Conservation (phyloP, 768 basidiomycete genomes). For the Leccinum disarticulatum region DNA sequence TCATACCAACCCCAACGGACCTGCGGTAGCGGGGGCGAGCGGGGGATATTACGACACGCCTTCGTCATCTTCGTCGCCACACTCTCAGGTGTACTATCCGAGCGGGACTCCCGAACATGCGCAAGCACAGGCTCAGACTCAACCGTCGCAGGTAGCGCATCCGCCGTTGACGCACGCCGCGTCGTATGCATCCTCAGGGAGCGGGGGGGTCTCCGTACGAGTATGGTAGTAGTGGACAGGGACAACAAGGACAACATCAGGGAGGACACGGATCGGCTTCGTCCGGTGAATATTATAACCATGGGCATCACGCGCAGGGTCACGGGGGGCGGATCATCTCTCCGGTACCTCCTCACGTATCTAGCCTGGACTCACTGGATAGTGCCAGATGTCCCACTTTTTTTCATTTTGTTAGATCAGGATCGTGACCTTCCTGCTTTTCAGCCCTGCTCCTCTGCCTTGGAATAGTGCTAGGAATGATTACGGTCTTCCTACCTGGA, state of each 20-base stretch:
- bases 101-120: slow-evolving; percentile 13
- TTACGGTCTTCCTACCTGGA: too few relatives aligned
- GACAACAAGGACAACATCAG: slow-evolving; percentile 4
- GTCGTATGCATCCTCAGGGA: slow-evolving; percentile 25
- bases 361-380: too few relatives aligned
- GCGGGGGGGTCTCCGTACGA: slow-evolving; percentile 25
- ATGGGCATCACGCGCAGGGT: slow-evolving; percentile 3
- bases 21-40: slow-evolving; percentile 9
- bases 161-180: slow-evolving; percentile 20
- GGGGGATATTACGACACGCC: slow-evolving; percentile 29
- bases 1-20: slow-evolving; percentile 5
- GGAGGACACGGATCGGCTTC: slow-evolving; percentile 18
- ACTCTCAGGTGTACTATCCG: slow-evolving; percentile 22
- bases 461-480: too few relatives aligned
- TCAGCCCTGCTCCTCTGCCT: too few relatives aligned
- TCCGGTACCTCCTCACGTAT: slow-evolving; percentile 15
- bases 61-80: slow-evolving; percentile 21
- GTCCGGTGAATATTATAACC: slow-evolving; percentile 27
- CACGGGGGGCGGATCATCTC: slow-evolving; percentile 22
- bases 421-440: too few relatives aligned
- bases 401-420: too few relatives aligned
- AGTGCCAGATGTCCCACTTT: too few relatives aligned
- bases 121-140: slow-evolving; percentile 13
- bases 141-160: slow-evolving; percentile 18
- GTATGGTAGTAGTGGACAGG: slow-evolving; percentile 20